Percentiles rank a stretch among this genome's conserved stretches.
phyloP scores from a whole-genome alignment of 2,329 filamentous ascomycete genomes.

The Microsporum canis region DNA sequence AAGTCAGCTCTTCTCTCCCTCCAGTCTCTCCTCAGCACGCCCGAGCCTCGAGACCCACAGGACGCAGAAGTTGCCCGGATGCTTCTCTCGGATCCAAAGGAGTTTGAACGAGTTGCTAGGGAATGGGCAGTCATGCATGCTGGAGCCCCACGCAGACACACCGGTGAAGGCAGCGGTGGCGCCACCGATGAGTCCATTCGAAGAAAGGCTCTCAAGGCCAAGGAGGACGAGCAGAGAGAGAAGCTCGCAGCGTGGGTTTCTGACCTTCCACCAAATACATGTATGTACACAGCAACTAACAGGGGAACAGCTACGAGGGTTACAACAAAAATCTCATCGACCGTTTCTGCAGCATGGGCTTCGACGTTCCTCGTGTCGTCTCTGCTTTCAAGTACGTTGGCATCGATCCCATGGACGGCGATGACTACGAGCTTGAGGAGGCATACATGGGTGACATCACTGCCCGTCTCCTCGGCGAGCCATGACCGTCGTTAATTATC shows the following conservation, averaged over 20 bases:
- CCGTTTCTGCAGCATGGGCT: conserved; percentile 82
- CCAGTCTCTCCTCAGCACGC: conserved; percentile 82
- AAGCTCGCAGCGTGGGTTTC: conserved; percentile 43
- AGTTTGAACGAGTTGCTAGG: conserved; percentile 69
- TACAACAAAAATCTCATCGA: conserved; percentile 78
- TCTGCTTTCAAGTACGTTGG: conserved; percentile 70
- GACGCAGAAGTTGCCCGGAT: conserved; percentile 91
- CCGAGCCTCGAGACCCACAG: conserved; percentile 92
- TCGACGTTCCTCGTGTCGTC: conserved; percentile 76
- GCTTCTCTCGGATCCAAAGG: conserved; percentile 66
- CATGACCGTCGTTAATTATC: conserved; percentile 29
- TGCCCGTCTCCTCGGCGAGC: conserved; percentile 69
- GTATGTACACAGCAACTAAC: background rate
- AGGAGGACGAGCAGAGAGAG: conserved; percentile 46
- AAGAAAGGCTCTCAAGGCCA: conserved; percentile 43
- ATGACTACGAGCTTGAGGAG: conserved; percentile 78
- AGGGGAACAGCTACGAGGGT: conserved; percentile 57
- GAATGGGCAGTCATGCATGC: conserved; percentile 85
- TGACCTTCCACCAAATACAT: background rate
- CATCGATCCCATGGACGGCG: conserved; percentile 64
- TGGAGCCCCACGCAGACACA: conserved; percentile 53
- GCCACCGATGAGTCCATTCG: conserved; percentile 44
- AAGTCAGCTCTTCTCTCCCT: conserved; percentile 90
- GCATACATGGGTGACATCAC: conserved; percentile 86
- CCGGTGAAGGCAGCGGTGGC: conserved; percentile 44